A percentile compares a stretch with the other conserved stretches of the same genome.
Conservation (phyloP, 208 protist genomes). For the Trypanosoma grayi region DNA sequence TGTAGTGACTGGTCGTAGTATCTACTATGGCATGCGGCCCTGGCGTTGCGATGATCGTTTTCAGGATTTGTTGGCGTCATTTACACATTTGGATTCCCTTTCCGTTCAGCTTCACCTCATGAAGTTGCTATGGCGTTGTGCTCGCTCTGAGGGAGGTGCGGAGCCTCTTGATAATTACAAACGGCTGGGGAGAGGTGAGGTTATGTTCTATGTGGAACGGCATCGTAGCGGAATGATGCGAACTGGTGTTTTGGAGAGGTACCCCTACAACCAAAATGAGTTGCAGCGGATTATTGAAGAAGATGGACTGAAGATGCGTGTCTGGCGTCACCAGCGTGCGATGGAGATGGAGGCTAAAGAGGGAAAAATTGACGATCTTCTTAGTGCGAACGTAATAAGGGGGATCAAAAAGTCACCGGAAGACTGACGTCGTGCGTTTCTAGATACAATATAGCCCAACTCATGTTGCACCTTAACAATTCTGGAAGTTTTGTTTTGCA, state of each 20-base stretch:
- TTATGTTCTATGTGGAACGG: conserved; percentile 83
- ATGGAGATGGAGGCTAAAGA: conserved; percentile 67
- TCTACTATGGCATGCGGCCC: conserved; percentile 79
- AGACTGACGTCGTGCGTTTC: background rate
- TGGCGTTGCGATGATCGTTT: conserved; percentile 87
- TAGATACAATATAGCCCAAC: background rate
- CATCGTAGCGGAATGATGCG: conserved; percentile 80
- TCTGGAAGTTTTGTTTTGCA: background rate
- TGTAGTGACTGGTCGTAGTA: conserved; percentile 70
- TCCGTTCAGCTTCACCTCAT: conserved; percentile 35
- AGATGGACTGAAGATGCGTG: conserved; percentile 82
- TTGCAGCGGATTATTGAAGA: conserved; percentile 59
- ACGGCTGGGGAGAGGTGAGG: conserved; percentile 46
- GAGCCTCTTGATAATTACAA: conserved; percentile 72
- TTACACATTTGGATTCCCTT: conserved; percentile 49
- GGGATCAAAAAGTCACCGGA: background rate
- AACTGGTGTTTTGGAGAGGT: conserved; percentile 55
- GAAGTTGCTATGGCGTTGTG: conserved; percentile 43
- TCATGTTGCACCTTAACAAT: background rate
- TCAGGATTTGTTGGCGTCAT: conserved; percentile 70
- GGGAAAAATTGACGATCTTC: conserved; percentile 71
- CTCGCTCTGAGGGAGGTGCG: conserved; percentile 42
- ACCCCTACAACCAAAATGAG: conserved; percentile 79
- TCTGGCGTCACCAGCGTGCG: conserved; percentile 78
- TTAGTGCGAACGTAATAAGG: conserved; percentile 57